Evolutionary conservation across 805 yeast species (phyloP).

Genomic region (Ogataea parapolymorpha): DNA sequence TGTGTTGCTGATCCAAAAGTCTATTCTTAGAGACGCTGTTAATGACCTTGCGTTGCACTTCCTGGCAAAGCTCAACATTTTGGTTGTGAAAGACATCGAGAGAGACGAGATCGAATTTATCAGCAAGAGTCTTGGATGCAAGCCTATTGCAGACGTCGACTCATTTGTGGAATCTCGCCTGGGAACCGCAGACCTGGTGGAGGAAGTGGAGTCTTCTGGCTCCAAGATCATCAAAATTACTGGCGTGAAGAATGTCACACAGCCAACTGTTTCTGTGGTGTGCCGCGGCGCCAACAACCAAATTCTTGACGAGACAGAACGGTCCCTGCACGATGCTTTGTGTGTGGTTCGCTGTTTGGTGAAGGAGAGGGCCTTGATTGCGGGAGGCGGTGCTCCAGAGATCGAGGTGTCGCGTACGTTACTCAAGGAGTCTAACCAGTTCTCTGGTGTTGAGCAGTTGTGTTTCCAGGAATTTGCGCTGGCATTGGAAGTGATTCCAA

Average conservation of each 20-base stretch:
- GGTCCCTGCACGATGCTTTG: constrained; percentile 95
- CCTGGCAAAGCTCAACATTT: constrained; percentile 83
- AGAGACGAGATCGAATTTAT: constrained; percentile 95
- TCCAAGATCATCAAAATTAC: constrained; percentile 86
- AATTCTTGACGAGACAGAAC: constrained; percentile 92
- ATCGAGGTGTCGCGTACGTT: constrained; percentile 79
- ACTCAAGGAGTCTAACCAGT: constrained; percentile 63
- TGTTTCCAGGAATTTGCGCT: constrained; percentile 90
- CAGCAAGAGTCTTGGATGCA: constrained; percentile 80
- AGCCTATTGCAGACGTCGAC: constrained; percentile 94
- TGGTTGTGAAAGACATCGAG: constrained; percentile 94
- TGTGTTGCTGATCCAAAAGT: constrained; percentile 83
- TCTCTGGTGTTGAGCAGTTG: constrained; percentile 84
- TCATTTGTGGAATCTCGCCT: constrained; percentile 89
- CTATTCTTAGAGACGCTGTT: constrained; percentile 92
- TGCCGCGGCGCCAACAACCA: constrained; percentile 93
- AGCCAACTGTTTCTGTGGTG: constrained; percentile 79
- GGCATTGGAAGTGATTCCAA: constrained; percentile 90
- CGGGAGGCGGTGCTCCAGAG: constrained; percentile 99
- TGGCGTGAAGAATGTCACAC: constrained; percentile 60
- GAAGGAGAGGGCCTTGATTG: constrained; percentile 83
- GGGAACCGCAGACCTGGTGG: constrained; percentile 88
- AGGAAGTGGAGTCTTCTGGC: constrained; percentile 86
- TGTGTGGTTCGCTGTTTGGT: constrained; percentile 90
- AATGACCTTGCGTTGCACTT: constrained; percentile 94